These are phyloP conservation scores for Sporisorium sorghi DNA, from an alignment of 1,284 basidiomycete species.

Conservation along the genomic window DNA sequence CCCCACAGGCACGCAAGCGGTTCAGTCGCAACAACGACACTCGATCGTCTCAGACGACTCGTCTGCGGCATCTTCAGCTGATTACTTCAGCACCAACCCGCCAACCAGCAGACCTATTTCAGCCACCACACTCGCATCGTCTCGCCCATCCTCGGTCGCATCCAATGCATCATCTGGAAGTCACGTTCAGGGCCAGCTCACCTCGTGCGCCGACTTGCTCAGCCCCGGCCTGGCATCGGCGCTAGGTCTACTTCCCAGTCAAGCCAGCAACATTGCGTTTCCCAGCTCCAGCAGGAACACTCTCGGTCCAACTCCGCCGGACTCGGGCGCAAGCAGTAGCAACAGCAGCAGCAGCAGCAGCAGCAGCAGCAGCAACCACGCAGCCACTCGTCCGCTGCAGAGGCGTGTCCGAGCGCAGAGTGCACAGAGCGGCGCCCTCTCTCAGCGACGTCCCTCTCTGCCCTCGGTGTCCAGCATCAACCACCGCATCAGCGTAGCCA, in stretches of 20 bases:
- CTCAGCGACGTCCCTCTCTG: slow-evolving; percentile 50
- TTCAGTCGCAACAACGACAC: slow-evolving; percentile 29
- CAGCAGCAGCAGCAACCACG: background rate
- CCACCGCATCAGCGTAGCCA: slow-evolving; percentile 54
- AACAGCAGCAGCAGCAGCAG: slow-evolving; percentile 1
- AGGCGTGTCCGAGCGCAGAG: slow-evolving; percentile 38
- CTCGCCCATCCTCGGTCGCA: slow-evolving; percentile 52
- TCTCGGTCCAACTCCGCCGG: background rate
- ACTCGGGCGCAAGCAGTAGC: slow-evolving; percentile 1
- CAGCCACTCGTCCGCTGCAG: slow-evolving; percentile 7
- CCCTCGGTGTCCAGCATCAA: slow-evolving; percentile 50
- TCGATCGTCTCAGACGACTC: slow-evolving; percentile 48
- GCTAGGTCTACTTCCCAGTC: slow-evolving; percentile 43
- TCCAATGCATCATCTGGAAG: slow-evolving; percentile 46
- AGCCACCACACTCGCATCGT: slow-evolving; percentile 39
- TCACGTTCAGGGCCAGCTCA: slow-evolving; percentile 44
- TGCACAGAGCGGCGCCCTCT: slow-evolving; percentile 22
- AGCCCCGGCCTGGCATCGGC: slow-evolving; percentile 57
- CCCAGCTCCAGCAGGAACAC: slow-evolving; percentile 13
- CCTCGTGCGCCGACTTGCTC: slow-evolving; percentile 46
- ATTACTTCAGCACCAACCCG: slow-evolving; percentile 16
- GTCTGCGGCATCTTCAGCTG: slow-evolving; percentile 38
- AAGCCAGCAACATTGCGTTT: slow-evolving; percentile 19
- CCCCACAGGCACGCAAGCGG: background rate
- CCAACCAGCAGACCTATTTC: slow-evolving; percentile 40